These are phyloP conservation scores for Teratosphaeria pseudoeucalypti DNA, from an alignment of 2,329 filamentous ascomycete species.

Conservation along the genomic window DNA sequence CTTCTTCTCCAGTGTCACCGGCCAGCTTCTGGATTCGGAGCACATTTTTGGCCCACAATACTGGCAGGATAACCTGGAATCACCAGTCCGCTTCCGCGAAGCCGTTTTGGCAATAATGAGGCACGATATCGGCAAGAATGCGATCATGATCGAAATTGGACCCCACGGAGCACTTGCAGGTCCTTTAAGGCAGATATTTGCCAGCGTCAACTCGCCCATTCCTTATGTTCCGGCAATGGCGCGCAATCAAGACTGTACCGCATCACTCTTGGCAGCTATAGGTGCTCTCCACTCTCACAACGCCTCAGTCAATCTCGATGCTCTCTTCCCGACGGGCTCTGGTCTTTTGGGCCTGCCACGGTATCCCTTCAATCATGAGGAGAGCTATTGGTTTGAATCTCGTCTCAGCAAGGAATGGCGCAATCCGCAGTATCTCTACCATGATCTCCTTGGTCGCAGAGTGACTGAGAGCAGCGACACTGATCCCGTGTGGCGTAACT, in stretches of 20 bases:
- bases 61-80: slow-evolving; percentile 38
- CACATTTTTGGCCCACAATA: slow-evolving; percentile 22
- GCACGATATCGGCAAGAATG: background rate
- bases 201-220: background rate
- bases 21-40: background rate
- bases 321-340: background rate
- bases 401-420: background rate
- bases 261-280: background rate
- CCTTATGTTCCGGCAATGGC: background rate
- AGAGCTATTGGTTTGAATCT: background rate
- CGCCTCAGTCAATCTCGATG: background rate
- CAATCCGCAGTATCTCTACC: background rate
- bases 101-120: slow-evolving; percentile 17
- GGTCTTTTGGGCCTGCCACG: background rate
- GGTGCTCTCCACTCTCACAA: background rate
- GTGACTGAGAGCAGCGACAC: background rate
- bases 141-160: background rate
- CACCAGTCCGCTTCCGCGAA: slow-evolving; percentile 35
- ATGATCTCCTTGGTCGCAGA: background rate
- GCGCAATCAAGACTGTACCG: background rate
- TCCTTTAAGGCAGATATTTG: background rate
- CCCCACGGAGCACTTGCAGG: background rate
- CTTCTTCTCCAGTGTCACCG: slow-evolving; percentile 7
- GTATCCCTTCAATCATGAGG: background rate
- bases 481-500: background rate